Evolutionary conservation across 2,329 filamentous ascomycete species (phyloP).

Genomic region (Apiospora rasikravindrae): DNA sequence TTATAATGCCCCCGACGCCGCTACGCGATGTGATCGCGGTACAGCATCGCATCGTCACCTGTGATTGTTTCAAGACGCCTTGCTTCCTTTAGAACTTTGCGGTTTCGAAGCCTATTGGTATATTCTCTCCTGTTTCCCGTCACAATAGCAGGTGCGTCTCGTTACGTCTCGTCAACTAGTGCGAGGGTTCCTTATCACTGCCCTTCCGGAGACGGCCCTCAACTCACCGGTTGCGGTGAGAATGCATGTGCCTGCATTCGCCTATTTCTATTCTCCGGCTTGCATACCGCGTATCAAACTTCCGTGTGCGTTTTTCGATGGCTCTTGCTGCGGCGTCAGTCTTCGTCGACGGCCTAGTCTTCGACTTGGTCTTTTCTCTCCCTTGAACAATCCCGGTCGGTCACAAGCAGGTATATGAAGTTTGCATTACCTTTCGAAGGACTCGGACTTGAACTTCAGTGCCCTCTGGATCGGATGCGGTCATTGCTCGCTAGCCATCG

Average conservation of each 20-base stretch:
- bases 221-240: not conserved
- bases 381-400: not conserved
- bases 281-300: not conserved
- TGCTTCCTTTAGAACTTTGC: not conserved
- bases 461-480: too few relatives aligned
- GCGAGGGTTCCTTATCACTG: not conserved
- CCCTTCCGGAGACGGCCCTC: not conserved
- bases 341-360: not conserved
- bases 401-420: not conserved
- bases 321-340: not conserved
- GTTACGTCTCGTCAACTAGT: not conserved
- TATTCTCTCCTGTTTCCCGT: not conserved
- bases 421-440: not conserved
- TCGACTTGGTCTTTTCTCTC: not conserved
- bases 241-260: not conserved
- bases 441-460: not conserved
- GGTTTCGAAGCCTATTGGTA: not conserved
- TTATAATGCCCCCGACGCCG: not conserved
- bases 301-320: not conserved
- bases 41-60: not conserved
- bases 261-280: not conserved
- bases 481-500: too few relatives aligned
- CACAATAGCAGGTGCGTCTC: not conserved
- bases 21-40: not conserved
- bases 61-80: not conserved